phyloP scores from a whole-genome alignment of 2,329 filamentous ascomycete genomes.

The Penicillium sp. region DNA sequence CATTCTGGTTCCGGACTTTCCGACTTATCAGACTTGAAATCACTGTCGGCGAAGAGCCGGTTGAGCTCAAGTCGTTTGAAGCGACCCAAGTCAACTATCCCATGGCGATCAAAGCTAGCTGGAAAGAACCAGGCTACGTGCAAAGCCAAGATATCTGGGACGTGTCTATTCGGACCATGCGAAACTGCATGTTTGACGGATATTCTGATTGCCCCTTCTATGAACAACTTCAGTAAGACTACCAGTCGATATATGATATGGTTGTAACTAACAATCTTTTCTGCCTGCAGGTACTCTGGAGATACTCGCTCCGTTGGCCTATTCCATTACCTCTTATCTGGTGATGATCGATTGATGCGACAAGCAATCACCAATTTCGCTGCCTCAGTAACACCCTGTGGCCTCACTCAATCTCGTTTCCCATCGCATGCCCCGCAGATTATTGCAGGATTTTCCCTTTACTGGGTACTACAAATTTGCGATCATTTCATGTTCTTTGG shows the following conservation, averaged over 20 bases:
- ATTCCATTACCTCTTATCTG: slow-evolving; percentile 43
- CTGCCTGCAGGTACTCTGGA: slow-evolving; percentile 30
- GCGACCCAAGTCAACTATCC: slow-evolving; percentile 48
- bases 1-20: slow-evolving; percentile 53
- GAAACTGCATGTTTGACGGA: slow-evolving; percentile 46
- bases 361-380: slow-evolving; percentile 44
- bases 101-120: slow-evolving; percentile 38
- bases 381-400: slow-evolving; percentile 34
- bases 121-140: slow-evolving; percentile 23
- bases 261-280: background rate
- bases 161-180: slow-evolving; percentile 40
- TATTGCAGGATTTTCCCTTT: slow-evolving; percentile 40
- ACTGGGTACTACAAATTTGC: slow-evolving; percentile 41
- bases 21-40: slow-evolving; percentile 44
- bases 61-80: slow-evolving; percentile 35
- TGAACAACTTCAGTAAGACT: slow-evolving; percentile 43
- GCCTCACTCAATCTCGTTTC: slow-evolving; percentile 41
- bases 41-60: slow-evolving; percentile 27
- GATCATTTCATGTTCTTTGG: slow-evolving; percentile 43
- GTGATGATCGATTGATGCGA: slow-evolving; percentile 41
- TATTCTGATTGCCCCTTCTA: slow-evolving; percentile 47
- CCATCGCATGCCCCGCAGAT: slow-evolving; percentile 41
- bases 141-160: slow-evolving; percentile 38
- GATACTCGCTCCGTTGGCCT: slow-evolving; percentile 36
- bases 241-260: too few species aligned